Evolutionary conservation across 1,284 basidiomycete species (phyloP).

Genomic region (Heliocybe sulcata): DNA sequence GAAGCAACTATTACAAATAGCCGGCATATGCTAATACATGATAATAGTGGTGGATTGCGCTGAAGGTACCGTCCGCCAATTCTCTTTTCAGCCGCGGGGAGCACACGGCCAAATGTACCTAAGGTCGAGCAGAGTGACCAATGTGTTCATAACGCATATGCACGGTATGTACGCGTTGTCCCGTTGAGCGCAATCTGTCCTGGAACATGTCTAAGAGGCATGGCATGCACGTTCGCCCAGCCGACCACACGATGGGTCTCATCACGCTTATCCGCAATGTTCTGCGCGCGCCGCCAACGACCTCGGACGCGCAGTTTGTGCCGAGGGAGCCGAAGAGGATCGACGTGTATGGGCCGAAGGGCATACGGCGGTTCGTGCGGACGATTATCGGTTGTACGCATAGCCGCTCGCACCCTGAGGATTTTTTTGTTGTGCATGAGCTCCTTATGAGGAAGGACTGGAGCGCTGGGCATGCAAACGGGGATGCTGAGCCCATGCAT

Average conservation of each 20-base stretch:
- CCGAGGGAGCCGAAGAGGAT: constrained; percentile 30
- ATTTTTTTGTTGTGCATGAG: constrained; percentile 79
- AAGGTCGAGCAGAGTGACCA: constrained; percentile 50
- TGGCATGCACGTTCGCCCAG: constrained; percentile 25
- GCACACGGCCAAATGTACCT: constrained; percentile 23
- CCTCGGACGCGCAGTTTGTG: neutral
- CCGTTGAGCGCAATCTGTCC: neutral
- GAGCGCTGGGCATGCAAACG: neutral
- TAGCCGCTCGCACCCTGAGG: constrained; percentile 58
- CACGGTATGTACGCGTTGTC: constrained; percentile 47
- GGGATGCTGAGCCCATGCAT: neutral
- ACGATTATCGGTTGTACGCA: constrained; percentile 49
- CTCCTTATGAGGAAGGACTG: constrained; percentile 37
- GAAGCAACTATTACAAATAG: neutral
- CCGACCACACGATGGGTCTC: constrained; percentile 79
- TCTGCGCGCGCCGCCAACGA: constrained; percentile 35
- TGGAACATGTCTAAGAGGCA: constrained; percentile 3
- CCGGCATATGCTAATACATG: neutral
- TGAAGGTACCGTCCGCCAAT: constrained; percentile 69
- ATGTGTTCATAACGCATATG: constrained; percentile 88
- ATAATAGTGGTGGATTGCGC: constrained; percentile 78
- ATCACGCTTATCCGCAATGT: constrained; percentile 66
- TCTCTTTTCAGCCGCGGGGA: constrained; percentile 28
- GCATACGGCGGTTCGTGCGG: constrained; percentile 76
- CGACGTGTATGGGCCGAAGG: constrained; percentile 80